A percentile compares a stretch with the other conserved stretches of the same genome.
phyloP scores from a whole-genome alignment of 805 yeast genomes.

The Tetrapisispora fleetii region DNA sequence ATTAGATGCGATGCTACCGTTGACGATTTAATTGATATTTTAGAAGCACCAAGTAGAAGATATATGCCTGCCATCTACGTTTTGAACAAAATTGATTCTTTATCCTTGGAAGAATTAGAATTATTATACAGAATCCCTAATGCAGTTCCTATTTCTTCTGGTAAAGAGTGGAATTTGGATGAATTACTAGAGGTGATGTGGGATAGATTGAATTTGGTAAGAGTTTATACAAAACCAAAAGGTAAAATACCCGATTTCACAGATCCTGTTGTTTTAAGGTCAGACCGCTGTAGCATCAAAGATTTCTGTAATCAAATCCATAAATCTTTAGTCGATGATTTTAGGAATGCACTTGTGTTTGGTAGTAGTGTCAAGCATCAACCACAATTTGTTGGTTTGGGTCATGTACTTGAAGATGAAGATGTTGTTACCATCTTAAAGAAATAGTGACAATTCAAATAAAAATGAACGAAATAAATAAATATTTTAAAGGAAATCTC shows the following conservation, averaged over 20 bases:
- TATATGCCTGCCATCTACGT: conserved; percentile 95
- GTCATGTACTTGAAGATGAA: conserved; percentile 81
- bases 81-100: conserved; percentile 89
- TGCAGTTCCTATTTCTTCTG: conserved; percentile 95
- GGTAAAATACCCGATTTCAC: conserved; percentile 87
- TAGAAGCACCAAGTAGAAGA: conserved; percentile 82
- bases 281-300: conserved; percentile 74
- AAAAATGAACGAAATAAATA: neutral
- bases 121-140: conserved; percentile 85
- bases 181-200: conserved; percentile 93
- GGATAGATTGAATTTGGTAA: conserved; percentile 79
- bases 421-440: conserved; percentile 94
- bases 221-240: conserved; percentile 96
- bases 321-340: conserved; percentile 86
- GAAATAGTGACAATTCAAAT: conserved; percentile 31
- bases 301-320: conserved; percentile 96
- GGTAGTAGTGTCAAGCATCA: conserved; percentile 96
- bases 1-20: conserved; percentile 97
- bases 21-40: conserved; percentile 89
- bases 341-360: conserved; percentile 83
- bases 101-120: conserved; percentile 88
- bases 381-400: conserved; percentile 89
- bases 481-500: too few relatives aligned
- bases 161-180: conserved; percentile 94
- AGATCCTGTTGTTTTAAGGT: conserved; percentile 89